Base-by-base conservation (phyloP, 768 basidiomycete species). In the Auricularia sp. region DNA sequence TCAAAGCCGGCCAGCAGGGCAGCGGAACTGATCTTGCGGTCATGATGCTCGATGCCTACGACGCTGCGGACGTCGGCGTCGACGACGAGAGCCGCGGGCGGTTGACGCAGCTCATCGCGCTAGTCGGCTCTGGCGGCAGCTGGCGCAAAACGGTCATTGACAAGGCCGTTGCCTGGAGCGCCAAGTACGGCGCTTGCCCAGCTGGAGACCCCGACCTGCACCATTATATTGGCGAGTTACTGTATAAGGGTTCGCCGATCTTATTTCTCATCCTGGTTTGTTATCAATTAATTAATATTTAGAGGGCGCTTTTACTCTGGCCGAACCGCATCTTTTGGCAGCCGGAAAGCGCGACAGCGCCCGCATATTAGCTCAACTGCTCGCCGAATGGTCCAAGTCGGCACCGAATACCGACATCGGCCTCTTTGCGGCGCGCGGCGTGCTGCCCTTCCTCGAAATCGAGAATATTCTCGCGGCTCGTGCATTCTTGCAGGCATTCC, bases 121-220 rank as follows among this genome's bases (percentile, higher is more conserved):
- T 98, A 64, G 85, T 87, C 62, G 92, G 93, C 3, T 70, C 90
- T 0, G 76, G 80, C 14, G 94, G 92, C 13, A 72, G 87, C 37
- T 99, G 96, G 97, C 80, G 95, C 66, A 95, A 94, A 78, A 93
- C 90, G 1, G 77, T 94, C 62, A 89, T 93, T 44, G 92, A 94
- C 71, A 88, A 85, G 72, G 78, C 91, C 13, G 80, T 98, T 72
- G 83, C 87, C 94, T 99, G 96, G 95, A 87, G 92, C 56, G 82
- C 86, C 13, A 90, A 88, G 72, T 81, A 83, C 68, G 87, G 90
- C 6, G 71, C 81, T n/a, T 87, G 83, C 73, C 92, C 94, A 8
- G 85, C 87, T 33, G 97, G 97, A 18, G 97, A 99, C 78, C 86
- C 88, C 37, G 85, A 83, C 65, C 78, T 99, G 62, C 94, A 94